These are phyloP conservation scores for Coniophora puteana DNA, from an alignment of 1,284 basidiomycete genomes.

Conservation along the genomic window DNA sequence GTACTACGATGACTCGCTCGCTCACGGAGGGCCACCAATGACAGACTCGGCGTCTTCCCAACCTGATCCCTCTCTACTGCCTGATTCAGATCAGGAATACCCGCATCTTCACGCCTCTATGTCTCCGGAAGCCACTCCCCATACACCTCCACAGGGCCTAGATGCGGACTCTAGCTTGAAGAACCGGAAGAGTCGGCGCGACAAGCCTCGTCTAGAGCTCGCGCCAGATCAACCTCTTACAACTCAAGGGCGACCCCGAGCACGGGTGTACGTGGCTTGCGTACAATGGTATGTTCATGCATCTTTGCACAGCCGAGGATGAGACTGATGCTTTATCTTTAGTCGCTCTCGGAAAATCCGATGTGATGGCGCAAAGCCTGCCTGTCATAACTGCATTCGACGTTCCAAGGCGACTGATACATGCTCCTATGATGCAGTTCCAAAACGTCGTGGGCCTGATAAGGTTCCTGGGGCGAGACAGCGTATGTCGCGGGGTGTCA, in stretches of 20 bases:
- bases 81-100: background rate
- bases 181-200: slow-evolving; percentile 45
- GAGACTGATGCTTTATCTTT: slow-evolving; percentile 6
- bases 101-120: background rate
- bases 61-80: slow-evolving; percentile 7
- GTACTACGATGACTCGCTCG: slow-evolving; percentile 6
- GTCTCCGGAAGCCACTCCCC: slow-evolving; percentile 6
- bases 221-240: slow-evolving; percentile 71
- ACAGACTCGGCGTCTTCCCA: slow-evolving; percentile 8
- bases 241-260: slow-evolving; percentile 67
- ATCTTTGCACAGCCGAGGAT: slow-evolving; percentile 8
- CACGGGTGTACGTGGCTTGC: slow-evolving; percentile 75
- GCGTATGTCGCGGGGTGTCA: slow-evolving; percentile 40
- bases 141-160: no score
- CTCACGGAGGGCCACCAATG: background rate
- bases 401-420: slow-evolving; percentile 37
- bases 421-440: slow-evolving; percentile 62
- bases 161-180: slow-evolving; percentile 6
- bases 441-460: slow-evolving; percentile 75
- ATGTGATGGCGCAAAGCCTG: slow-evolving; percentile 74
- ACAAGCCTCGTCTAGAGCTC: slow-evolving; percentile 60
- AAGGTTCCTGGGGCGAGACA: slow-evolving; percentile 70
- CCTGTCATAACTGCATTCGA: slow-evolving; percentile 66
- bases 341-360: slow-evolving; percentile 76
- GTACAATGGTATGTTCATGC: slow-evolving; percentile 56